Evolutionary conservation across 441 rosid species (phyloP).

Genomic region (Eutrema salsugineum): DNA sequence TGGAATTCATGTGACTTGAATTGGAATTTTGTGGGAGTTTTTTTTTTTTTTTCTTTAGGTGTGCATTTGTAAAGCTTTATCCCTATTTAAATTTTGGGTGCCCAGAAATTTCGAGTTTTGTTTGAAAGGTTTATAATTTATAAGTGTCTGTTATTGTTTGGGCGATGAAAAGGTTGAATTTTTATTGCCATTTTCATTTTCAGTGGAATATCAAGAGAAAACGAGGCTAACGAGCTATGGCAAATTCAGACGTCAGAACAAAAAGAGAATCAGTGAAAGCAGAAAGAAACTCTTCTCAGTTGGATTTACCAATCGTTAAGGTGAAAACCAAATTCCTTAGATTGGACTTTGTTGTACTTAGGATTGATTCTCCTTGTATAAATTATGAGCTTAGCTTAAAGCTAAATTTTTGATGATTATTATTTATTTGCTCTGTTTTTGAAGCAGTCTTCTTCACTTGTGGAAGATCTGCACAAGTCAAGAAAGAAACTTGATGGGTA

Average conservation of each 20-base stretch:
- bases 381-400: not conserved
- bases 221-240: constrained; percentile 29
- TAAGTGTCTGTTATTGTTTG: not conserved
- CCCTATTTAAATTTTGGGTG: no score
- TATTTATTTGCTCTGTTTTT: not conserved
- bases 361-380: not conserved
- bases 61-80: no score
- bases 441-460: constrained; percentile 37
- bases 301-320: constrained; percentile 40
- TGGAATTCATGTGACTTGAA: no score
- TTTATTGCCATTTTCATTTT: not conserved
- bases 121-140: no score
- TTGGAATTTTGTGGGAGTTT: no score
- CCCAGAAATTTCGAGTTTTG: no score
- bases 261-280: constrained; percentile 50
- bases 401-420: constrained; percentile 9
- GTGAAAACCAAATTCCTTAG: not conserved
- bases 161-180: not conserved
- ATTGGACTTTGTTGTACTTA: not conserved
- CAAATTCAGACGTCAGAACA: constrained; percentile 33
- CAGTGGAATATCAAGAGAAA: not conserved
- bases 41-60: no score
- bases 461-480: constrained; percentile 41
- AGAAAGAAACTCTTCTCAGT: constrained; percentile 28
- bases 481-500: constrained; percentile 37